phyloP scores from a whole-genome alignment of 345 rosid genomes.

The Acer campestre region DNA sequence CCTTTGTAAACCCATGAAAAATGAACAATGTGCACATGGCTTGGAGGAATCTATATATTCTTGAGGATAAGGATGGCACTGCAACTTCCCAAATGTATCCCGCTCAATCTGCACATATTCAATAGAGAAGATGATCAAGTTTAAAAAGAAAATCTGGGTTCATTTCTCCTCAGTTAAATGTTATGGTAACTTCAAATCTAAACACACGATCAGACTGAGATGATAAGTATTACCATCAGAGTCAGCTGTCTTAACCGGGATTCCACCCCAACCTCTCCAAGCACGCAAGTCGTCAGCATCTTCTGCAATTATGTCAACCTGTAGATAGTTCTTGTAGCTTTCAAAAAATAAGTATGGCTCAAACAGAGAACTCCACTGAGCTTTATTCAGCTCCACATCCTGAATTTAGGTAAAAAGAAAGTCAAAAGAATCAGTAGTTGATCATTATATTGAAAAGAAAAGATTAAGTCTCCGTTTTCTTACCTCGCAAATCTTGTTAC shows the following conservation, averaged over 20 bases:
- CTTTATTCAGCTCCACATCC: constrained; percentile 63
- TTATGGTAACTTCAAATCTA: neutral
- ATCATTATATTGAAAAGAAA: neutral
- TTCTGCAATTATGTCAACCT: constrained; percentile 62
- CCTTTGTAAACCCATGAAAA: constrained; percentile 73
- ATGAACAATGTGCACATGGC: constrained; percentile 54
- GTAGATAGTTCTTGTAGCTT: constrained; percentile 69
- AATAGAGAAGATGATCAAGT: constrained; percentile 4
- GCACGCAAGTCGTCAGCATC: constrained; percentile 62
- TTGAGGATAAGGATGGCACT: constrained; percentile 71
- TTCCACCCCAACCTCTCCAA: constrained; percentile 87
- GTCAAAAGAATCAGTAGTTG: constrained; percentile 15
- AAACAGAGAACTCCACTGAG: constrained; percentile 60
- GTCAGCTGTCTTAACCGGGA: constrained; percentile 71
- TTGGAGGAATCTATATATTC: constrained; percentile 49
- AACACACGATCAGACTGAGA: constrained; percentile 4
- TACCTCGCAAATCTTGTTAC: constrained; percentile 69
- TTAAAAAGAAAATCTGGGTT: neutral
- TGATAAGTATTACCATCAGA: constrained; percentile 48
- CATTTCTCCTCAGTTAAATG: neutral
- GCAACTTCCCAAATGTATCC: constrained; percentile 64
- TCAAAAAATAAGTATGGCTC: constrained; percentile 70
- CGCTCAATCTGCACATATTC: constrained; percentile 59
- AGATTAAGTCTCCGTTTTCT: constrained; percentile 6
- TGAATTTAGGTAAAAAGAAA: constrained; percentile 27